Conservation (phyloP, 2,329 filamentous ascomycete species). For the Neoascochyta sp. region DNA sequence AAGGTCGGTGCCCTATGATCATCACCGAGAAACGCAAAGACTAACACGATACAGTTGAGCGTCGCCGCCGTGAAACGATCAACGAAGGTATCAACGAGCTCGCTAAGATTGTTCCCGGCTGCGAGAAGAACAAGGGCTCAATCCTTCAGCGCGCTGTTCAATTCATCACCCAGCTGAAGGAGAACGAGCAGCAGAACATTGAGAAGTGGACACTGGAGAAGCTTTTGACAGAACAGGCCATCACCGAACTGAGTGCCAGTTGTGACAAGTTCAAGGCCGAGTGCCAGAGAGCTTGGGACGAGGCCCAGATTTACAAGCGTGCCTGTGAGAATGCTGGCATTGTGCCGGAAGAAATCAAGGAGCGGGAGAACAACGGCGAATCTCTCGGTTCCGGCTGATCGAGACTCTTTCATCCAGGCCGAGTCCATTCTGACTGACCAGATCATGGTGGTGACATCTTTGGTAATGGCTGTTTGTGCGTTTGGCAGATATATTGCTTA, state of each 20-base stretch:
- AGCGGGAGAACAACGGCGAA: constrained; percentile 38
- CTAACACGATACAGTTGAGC: constrained; percentile 65
- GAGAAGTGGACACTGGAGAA: constrained; percentile 94
- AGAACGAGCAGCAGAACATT: constrained; percentile 90
- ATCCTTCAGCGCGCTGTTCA: constrained; percentile 90
- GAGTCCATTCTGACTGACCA: too few species aligned
- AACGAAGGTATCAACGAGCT: constrained; percentile 99
- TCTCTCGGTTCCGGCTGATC: constrained; percentile 33
- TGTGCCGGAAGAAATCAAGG: constrained; percentile 40
- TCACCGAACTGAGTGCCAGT: constrained; percentile 78
- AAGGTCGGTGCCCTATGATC: constrained; percentile 60
- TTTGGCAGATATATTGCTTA: too few species aligned
- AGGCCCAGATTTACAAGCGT: constrained; percentile 73
- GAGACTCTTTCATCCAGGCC: too few species aligned
- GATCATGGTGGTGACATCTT: too few species aligned
- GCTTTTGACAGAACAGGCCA: constrained; percentile 81
- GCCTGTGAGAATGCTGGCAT: constrained; percentile 41
- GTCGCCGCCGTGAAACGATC: constrained; percentile 92
- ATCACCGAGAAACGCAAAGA: not conserved
- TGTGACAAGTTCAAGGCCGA: constrained; percentile 85
- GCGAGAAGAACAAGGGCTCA: constrained; percentile 98
- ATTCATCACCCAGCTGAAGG: constrained; percentile 91
- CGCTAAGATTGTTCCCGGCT: constrained; percentile 93
- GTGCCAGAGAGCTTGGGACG: constrained; percentile 71
- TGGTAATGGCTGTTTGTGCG: too few species aligned